phyloP scores from a whole-genome alignment of 768 basidiomycete species.

The Tricholoma flavovirens region DNA sequence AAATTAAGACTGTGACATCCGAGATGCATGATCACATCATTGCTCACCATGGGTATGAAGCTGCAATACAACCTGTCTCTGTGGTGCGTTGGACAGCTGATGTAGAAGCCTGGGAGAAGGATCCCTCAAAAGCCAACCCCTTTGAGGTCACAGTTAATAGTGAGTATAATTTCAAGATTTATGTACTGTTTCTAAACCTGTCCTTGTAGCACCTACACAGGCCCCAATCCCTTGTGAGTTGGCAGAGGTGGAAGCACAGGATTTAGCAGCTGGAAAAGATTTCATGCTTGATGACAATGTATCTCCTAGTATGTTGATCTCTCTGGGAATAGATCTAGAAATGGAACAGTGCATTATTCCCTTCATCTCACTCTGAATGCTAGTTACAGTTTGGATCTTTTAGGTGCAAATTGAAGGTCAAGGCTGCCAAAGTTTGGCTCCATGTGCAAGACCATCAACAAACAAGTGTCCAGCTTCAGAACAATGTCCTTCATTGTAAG shows the following conservation, averaged over 20 bases:
- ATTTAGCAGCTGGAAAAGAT: slow-evolving; percentile 9
- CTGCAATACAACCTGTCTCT: too few relatives aligned
- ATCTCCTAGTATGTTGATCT: slow-evolving; percentile 7
- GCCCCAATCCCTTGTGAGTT: not conserved
- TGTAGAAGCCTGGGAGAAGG: too few relatives aligned
- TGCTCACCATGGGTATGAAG: too few relatives aligned
- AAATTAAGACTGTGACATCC: too few relatives aligned
- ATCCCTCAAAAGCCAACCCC: not conserved
- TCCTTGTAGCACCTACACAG: slow-evolving; percentile 3
- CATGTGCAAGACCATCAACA: slow-evolving; percentile 7
- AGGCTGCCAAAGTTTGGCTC: not conserved
- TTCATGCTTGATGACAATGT: slow-evolving; percentile 7
- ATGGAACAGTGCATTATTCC: slow-evolving; percentile 14
- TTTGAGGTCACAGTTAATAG: not conserved
- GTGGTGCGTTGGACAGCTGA: too few relatives aligned
- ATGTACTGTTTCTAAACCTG: not conserved
- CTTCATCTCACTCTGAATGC: not conserved
- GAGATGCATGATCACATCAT: too few relatives aligned
- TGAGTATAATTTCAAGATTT: not conserved
- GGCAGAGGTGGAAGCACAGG: slow-evolving; percentile 9
- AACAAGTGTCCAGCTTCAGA: slow-evolving; percentile 5
- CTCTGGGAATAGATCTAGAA: slow-evolving; percentile 8
- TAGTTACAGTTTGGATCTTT: too few relatives aligned
- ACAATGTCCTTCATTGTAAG: slow-evolving; percentile 6
- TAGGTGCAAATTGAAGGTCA: slow-evolving; percentile 1